A percentile compares a stretch with the other conserved stretches of the same genome.
These are phyloP conservation scores for Pseudogymnoascus sp. DNA, from an alignment of 2,329 filamentous ascomycete genomes.

Conservation along the genomic window DNA sequence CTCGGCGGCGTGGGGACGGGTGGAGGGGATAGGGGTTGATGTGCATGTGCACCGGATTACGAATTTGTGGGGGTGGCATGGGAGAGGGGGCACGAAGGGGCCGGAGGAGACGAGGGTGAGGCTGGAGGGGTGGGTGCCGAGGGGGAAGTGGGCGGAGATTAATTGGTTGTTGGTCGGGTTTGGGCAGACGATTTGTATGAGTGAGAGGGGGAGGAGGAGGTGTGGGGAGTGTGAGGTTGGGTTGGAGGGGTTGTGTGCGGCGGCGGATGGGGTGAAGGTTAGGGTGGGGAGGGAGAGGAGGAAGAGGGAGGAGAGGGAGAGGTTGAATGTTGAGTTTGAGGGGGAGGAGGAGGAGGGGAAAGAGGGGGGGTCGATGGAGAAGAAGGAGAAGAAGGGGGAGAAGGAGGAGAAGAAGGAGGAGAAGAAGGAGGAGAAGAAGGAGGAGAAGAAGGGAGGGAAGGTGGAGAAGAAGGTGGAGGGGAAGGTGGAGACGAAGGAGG, in stretches of 20 bases:
- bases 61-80: slow-evolving; percentile 63
- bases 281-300: slow-evolving; percentile 47
- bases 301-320: slow-evolving; percentile 31
- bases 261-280: slow-evolving; percentile 60
- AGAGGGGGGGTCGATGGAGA: slow-evolving; percentile 21
- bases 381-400: slow-evolving; percentile 29
- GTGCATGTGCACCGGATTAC: slow-evolving; percentile 71
- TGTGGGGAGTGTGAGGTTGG: slow-evolving; percentile 86
- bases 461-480: slow-evolving; percentile 25
- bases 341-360: slow-evolving; percentile 29
- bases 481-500: slow-evolving; percentile 24
- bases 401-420: slow-evolving; percentile 25
- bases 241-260: slow-evolving; percentile 65
- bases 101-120: slow-evolving; percentile 61
- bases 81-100: slow-evolving; percentile 50
- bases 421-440: slow-evolving; percentile 26
- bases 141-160: slow-evolving; percentile 66
- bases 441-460: slow-evolving; percentile 27
- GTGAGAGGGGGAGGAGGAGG: slow-evolving; percentile 28
- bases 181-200: slow-evolving; percentile 61
- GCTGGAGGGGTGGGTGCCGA: slow-evolving; percentile 61
- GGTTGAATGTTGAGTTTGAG: slow-evolving; percentile 22
- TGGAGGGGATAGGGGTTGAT: slow-evolving; percentile 54
- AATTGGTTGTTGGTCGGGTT: slow-evolving; percentile 67
- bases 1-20: slow-evolving; percentile 60